Base-by-base conservation (phyloP, 2,329 filamentous ascomycete species). In the Rutstroemia sp. region DNA sequence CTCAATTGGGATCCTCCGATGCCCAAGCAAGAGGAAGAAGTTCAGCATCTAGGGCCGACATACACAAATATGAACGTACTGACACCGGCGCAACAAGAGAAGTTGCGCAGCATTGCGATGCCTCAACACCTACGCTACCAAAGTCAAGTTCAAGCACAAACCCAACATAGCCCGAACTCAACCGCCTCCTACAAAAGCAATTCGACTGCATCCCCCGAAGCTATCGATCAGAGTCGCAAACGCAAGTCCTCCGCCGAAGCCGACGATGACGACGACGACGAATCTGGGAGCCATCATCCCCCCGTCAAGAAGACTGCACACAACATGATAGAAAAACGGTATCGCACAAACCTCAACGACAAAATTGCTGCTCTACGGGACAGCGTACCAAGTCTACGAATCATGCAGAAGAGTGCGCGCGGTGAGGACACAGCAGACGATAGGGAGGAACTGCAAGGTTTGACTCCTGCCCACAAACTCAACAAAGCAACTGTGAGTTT, bases 291-390 rank as follows among this genome's bases (percentile, higher is more conserved):
- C 63, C 80, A 76, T 64, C 84, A 78, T 67, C 78, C 69, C 51
- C 79, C 74, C 25, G 76, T 76, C 57, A 96, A 96, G 78, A 96
- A 96, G 78, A 95, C 92, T 34, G 91, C 92, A 2, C 92, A 97
- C 73, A 97, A 96, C 72, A 94, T 97, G 80, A 96, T 97, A 61
- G 92, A 97, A 74, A 97, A 96, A 78, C 79, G 92, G 63, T 97
- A 97, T 72, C 86, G 92, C 65, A 96, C 89, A 54, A 97, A 97
- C 68, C 78, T 97, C 57, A 97, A 97, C 68, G 92, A 96, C 69
- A 97, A 97, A 75, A 97, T 97, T 65, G 88, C 91, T 47, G 91
- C 92, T 57, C 76, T 97, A 60, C 81, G 92, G 64, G 91, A 96
- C 70, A 95, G 90, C 67, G 91, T 97, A 14, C 92, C 92, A 2